Base-by-base conservation (phyloP, 2,329 filamentous ascomycete genomes). In the Aspergillus pseudoviridinutans region DNA sequence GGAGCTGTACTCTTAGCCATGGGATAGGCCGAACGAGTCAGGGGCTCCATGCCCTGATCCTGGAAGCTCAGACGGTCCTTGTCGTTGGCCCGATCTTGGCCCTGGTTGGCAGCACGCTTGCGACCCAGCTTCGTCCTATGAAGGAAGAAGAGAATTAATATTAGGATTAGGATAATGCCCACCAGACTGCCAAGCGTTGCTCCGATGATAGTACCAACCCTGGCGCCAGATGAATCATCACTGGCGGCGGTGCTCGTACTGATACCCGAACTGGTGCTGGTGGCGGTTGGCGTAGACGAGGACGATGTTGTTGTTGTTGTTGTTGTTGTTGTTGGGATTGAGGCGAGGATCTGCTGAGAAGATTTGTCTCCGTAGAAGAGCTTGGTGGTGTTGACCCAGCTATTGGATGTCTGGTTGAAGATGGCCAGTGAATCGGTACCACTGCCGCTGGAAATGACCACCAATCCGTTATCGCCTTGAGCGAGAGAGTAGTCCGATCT, bases 121-220 rank as follows among this genome's bases (percentile, higher is more conserved):
- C 65, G 58, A 51, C 79, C 82, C 65, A 82, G 81, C 70, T 83
- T 85, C 64, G 83, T 80, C 58, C 81, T 82, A 68, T 84, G 82
- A 25, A 92, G 75, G 28, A 89, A 79, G 52, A 94, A 78, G 22
- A 97, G 80, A n/a, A 91, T 70, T 1, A 90, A 71, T 27, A 89
- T 80, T n/a, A 95, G 78, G 6, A 96, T 70, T 0, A 86, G 76
- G 22, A 88, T 86, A 53, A 91, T 78, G 20, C 89, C 91, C 53
- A 90, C 83, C 24, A 96, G 86, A n/a, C 87, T 86, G 12, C 92
- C 92, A 1, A 97, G 81, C 0, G 90, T 90, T 52, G 90, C 90
- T 35, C 90, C 92, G 1, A 97, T 81, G 28, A 96, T 88, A 7
- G 85, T 85, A 64, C 80, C 74, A 25, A 68, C 67, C 42, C 68